Percentiles rank a stretch among this genome's conserved stretches.
phyloP scores from a whole-genome alignment of 108 stramenopile species.

The Nitzschia sp. region DNA sequence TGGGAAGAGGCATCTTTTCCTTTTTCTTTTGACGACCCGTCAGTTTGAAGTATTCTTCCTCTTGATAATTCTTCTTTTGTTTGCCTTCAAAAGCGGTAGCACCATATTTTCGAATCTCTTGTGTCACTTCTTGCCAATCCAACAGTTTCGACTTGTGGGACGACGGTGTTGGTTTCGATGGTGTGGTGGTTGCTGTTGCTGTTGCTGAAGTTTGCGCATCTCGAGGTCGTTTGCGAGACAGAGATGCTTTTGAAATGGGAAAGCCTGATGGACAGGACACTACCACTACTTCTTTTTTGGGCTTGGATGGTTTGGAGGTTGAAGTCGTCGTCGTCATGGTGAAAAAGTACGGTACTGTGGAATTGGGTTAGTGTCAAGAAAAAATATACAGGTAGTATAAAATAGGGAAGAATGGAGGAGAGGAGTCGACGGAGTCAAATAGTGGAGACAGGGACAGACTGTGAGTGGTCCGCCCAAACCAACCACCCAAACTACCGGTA shows the following conservation, averaged over 20 bases:
- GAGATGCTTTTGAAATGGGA: conserved; percentile 47
- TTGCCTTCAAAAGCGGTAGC: conserved; percentile 69
- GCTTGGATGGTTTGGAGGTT: too few relatives aligned
- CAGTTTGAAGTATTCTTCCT: conserved; percentile 64
- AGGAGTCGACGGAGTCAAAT: too few relatives aligned
- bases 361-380: too few relatives aligned
- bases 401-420: too few relatives aligned
- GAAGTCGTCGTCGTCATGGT: too few relatives aligned
- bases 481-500: too few relatives aligned
- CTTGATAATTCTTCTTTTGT: conserved; percentile 60
- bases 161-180: conserved; percentile 11
- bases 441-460: too few relatives aligned
- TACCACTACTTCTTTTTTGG: conserved; percentile 45
- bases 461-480: too few relatives aligned
- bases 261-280: conserved; percentile 61
- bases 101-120: conserved; percentile 71
- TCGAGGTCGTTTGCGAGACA: conserved; percentile 12
- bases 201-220: not conserved
- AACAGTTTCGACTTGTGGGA: conserved; percentile 29
- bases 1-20: conserved; percentile 66
- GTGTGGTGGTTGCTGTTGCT: not conserved
- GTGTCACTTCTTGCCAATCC: conserved; percentile 69
- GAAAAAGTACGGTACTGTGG: too few relatives aligned
- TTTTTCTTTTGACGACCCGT: conserved; percentile 71
- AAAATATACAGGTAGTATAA: too few relatives aligned